Evolutionary conservation across 768 basidiomycete genomes (phyloP), one percentile per base, ranked within the genome.

Genomic region (Panaeolus papilionaceus): DNA sequence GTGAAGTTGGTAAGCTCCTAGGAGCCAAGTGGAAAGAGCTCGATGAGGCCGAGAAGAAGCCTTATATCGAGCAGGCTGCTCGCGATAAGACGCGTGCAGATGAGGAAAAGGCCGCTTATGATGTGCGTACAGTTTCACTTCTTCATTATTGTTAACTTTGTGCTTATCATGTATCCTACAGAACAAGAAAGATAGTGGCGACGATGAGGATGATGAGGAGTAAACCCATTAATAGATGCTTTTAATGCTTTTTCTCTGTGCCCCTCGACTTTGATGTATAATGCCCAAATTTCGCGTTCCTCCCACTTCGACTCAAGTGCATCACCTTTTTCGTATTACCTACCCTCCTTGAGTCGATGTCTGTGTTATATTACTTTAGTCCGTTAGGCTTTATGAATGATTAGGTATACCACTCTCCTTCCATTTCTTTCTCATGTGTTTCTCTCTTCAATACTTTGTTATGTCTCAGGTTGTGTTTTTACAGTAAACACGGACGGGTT

Each of bases 21-120:
- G 97, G 97, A 47, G 91, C 92, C 63, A 96, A 95, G 82, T 99
- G 97, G 97, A 98, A 98, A 86, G 94, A 95, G 78, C 87, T 98
- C 73, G 89, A 89, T 64, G 94, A 95, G 5, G 87, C 87, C 40
- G 95, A 98, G 84, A 97, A 95, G 85, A 94, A 93, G 95, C 95
- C 95, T 16, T 99, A 97, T 83, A 72, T 92, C 67, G 92, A 95
- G 65, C 88, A 92, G 78, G 96, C 97, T 61, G 88, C 90, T 45
- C 85, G 86, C 65, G 96, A 98, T 82, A 98, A 98, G 85, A 77
- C 83, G 68, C 88, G 96, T 64, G 94, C 94, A 38, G 95, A 95
- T 73, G 85, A 89, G 66, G 94, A 95, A 78, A 94, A 93, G 78
- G 75, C 76, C 44, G 81, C 81, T 2, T 87, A 84, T 72, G 85